A percentile compares a stretch with the other conserved stretches of the same genome.
Conservation (phyloP, 2,329 filamentous ascomycete genomes). For the Penicillium hordei region DNA sequence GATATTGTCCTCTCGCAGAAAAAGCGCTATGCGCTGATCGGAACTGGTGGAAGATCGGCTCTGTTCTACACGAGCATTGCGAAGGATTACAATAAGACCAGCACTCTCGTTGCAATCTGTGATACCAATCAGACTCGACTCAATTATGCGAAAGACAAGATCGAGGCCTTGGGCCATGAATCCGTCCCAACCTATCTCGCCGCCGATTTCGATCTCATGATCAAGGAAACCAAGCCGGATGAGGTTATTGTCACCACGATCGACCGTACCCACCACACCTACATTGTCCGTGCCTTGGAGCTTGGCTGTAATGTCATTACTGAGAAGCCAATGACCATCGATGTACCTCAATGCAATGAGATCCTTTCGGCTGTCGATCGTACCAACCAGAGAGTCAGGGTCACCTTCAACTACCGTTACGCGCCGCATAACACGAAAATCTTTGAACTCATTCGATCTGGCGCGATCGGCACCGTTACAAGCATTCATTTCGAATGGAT, state of each 20-base stretch:
- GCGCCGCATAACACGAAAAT: constrained; percentile 65
- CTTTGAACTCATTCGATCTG: constrained; percentile 54
- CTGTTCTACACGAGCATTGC: constrained; percentile 23
- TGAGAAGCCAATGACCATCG: constrained; percentile 66
- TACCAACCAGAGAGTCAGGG: constrained; percentile 53
- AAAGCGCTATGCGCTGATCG: constrained; percentile 25
- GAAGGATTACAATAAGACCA: constrained; percentile 16
- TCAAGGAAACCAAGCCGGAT: constrained; percentile 55
- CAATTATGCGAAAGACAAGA: constrained; percentile 17
- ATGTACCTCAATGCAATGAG: constrained; percentile 54
- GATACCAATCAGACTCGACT: constrained; percentile 24
- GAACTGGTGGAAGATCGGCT: constrained; percentile 27
- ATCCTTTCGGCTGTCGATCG: constrained; percentile 57
- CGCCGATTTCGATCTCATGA: constrained; percentile 59
- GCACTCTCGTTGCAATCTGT: constrained; percentile 18
- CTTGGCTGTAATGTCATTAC: constrained; percentile 62
- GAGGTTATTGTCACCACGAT: constrained; percentile 65
- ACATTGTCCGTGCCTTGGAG: constrained; percentile 60
- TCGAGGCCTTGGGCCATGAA: constrained; percentile 44
- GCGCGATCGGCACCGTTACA: constrained; percentile 57
- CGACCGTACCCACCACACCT: constrained; percentile 61
- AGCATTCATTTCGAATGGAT: constrained; percentile 65
- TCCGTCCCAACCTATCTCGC: constrained; percentile 57
- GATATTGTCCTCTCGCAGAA: constrained; percentile 17
- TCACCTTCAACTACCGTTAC: constrained; percentile 66